Evolutionary conservation across 441 rosid genomes (phyloP), one percentile per base, ranked within the genome.

Genomic region (Adansonia gregorii): DNA sequence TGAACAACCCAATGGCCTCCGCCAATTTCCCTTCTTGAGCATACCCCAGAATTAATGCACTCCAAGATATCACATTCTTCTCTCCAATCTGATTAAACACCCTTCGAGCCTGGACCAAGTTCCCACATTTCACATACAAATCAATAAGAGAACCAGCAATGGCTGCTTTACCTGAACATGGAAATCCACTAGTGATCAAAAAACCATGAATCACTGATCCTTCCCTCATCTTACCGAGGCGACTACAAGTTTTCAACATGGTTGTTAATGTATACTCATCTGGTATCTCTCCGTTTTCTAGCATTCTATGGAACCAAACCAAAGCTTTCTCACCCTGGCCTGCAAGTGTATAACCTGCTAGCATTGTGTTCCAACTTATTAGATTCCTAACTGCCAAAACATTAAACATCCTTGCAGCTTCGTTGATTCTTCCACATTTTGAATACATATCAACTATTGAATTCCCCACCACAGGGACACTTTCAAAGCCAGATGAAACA

Each of bases 381-480:
- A 88, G 86, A 85, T 84, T 87, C 78, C 79, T 86, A 77, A 24
- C 78, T 0, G 79, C 79, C 91, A 91, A 88, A 48, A 41, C 3
- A 61, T 79, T 20, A 82, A 91, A 94, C 86, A 90, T 81, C 51
- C 20, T 68, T 27, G 79, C 85, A 24, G 95, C 97, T 77, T 92
- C 93, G 0, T 68, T 79, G 49, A 89, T 85, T 67, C 81, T 84
- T 74, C 95, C 93, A 67, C 92, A 94, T 82, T 86, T 93, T 0
- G 89, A 85, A 71, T 94, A 95, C 97, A 94, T 88, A 71, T 92
- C 97, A 80, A 91, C 78, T 11, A 87, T 79, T 68, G 97, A 91
- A 83, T 93, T 93, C 0, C 87, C 93, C 74, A 95, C 99, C 72
- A 91, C 95, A 79, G 77, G 79, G 72, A 73, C 82, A 71, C 27